Evolutionary conservation across 1,139 yeast species (phyloP), one percentile per base, ranked within the genome.

Genomic region (Protomyces pachydermus): DNA sequence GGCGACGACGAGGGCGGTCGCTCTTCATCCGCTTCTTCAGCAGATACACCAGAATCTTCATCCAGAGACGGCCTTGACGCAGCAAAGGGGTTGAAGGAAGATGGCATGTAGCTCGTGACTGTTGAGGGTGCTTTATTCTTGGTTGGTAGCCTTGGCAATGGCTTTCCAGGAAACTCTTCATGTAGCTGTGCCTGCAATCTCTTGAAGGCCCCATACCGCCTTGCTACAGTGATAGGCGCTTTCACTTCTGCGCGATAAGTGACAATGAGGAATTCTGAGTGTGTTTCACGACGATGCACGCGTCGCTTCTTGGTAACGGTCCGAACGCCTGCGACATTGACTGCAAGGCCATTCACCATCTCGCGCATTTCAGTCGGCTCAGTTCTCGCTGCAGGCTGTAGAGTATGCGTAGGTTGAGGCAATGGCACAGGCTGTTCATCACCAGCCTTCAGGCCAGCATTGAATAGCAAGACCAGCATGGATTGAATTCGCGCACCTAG

Each of bases 381-480:
- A 51, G 71, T 72, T 52, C 77, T 78, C 55, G 77, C 74, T 9
- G 74, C 72, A 42, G 75, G 81, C 16, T 37, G 42, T 5, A 18
- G 14, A 69, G 86, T 87, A 16, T 74, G 77, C 12, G 39, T 38
- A 9, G 52, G 35, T 8, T 52, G 46, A 10, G 50, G 57, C n/a
- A 64, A 38, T 8, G 60, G 60, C 35, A 63, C 35, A 39, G 61
- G 56, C 32, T 54, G 54, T 37, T 56, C 66, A 48, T 62, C 50
- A 14, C 80, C 76, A 1, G 91, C 83, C 16, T 85, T 84, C 23
- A 91, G 74, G 50, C 93, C 88, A 0, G 97, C 86, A 69, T 90
- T 88, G 75, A 83, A 87, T 69, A 89, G 80, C 70, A 89, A 76
- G 42, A 87, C 76, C 42, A 91, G 75, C 62, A 89, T 79, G 62